Base-by-base conservation (phyloP, 140 eudicot genomes). In the Flaveria floridana region DNA sequence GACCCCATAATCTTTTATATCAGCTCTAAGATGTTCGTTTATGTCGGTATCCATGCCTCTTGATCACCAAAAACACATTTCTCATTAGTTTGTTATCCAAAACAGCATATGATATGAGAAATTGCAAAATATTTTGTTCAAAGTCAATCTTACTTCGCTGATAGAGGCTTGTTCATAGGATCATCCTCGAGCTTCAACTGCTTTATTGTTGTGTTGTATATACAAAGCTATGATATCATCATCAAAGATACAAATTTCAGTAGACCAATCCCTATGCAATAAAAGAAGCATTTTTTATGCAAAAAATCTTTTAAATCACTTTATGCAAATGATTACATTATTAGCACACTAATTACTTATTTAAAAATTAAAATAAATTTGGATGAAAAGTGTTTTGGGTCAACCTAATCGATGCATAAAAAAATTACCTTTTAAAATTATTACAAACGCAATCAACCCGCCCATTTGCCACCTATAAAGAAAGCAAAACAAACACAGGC, bases 1-100 rank as follows among this genome's bases (percentile, higher is more conserved):
- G 15, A 63, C 21, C 25, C 89, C 86, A 39, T 76, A 85, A 82
- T 65, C 82, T 9, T 77, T 65, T 9, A 85, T 23, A 69, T 85
- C 85, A 48, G 64, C 76, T 11, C 56, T 68, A 65, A 84, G 37
- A 30, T 57, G 39, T 46, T 78, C 82, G 11, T 78, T 78, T 47
- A 39, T 8, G 48, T 64, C 76, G 0, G 19, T 65, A 76, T 76
- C 63, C 64, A 34, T 41, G 58, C 30, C 21, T 65, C 84, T 82
- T 67, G 48, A 79, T 44, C 82, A 53, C 58, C 16, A 57, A 42
- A 72, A 75, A 55, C 9, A 34, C 23, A 44, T 23, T 63, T 75
- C 75, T 14, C 39, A 23, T 80, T 44, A 56, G 67, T 47, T 34
- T 23, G 41, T 62, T 52, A 50, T 46, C 21, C 30, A 21, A 69